phyloP scores from a whole-genome alignment of 2,329 filamentous ascomycete genomes.

The Volutella citrinella region DNA sequence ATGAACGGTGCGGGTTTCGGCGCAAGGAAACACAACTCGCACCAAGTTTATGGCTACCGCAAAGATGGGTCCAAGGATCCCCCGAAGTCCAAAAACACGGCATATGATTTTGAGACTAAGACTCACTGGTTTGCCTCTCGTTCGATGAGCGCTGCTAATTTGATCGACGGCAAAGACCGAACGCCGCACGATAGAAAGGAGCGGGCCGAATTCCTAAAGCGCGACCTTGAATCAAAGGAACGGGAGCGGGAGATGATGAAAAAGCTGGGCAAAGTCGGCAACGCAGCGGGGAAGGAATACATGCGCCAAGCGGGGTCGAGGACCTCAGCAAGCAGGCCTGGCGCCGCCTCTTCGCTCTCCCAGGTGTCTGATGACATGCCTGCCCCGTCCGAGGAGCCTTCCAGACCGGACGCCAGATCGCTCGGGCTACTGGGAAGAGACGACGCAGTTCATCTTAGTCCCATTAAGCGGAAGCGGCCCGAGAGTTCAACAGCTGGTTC shows the following conservation, averaged over 20 bases:
- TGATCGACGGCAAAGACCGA: constrained; percentile 64
- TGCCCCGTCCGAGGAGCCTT: constrained; percentile 24
- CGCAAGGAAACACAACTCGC: constrained; percentile 28
- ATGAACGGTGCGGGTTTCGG: constrained; percentile 66
- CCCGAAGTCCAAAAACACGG: constrained; percentile 23
- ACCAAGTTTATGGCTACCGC: constrained; percentile 15
- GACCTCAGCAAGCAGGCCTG: constrained; percentile 6
- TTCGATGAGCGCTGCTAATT: constrained; percentile 52
- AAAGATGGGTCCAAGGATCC: constrained; percentile 14
- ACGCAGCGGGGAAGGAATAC: constrained; percentile 68
- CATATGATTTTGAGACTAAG: constrained; percentile 58
- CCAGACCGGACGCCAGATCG: constrained; percentile 40
- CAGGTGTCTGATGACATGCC: constrained; percentile 17
- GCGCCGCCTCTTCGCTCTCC: constrained; percentile 12
- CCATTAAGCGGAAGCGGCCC: constrained; percentile 60
- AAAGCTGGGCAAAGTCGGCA: constrained; percentile 62
- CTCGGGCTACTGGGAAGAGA: constrained; percentile 33
- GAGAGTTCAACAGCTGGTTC: constrained; percentile 38
- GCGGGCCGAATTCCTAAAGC: constrained; percentile 63
- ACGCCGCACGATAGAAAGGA: constrained; percentile 57
- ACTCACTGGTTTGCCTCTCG: constrained; percentile 53
- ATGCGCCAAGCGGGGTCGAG: constrained; percentile 45
- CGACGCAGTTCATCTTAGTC: constrained; percentile 52
- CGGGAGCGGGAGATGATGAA: constrained; percentile 71
- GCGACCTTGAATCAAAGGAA: constrained; percentile 63